Percentiles rank a stretch among this genome's conserved stretches.
phyloP scores from a whole-genome alignment of 352 stramenopile species.

The Pilasporangium apinafurcum region DNA sequence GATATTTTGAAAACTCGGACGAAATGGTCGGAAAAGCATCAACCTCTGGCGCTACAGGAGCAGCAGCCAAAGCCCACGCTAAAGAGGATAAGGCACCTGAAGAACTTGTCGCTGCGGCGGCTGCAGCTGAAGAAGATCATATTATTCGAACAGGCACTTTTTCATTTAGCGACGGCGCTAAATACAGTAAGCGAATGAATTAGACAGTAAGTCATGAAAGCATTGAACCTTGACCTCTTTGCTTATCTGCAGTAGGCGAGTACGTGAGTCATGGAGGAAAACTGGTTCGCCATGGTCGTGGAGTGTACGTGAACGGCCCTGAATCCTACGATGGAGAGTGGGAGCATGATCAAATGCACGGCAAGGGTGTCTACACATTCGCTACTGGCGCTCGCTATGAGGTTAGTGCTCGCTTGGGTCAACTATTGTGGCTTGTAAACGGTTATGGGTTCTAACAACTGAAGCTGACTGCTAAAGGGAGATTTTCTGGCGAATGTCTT shows the following conservation, averaged over 20 bases:
- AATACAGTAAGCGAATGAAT: conserved; percentile 29
- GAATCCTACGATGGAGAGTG: conserved; percentile 65
- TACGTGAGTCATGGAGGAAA: conserved; percentile 26
- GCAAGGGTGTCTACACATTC: conserved; percentile 51
- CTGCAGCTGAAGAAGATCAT: conserved; percentile 23
- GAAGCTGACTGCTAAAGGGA: conserved; percentile 13
- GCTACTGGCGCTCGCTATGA: conserved; percentile 69
- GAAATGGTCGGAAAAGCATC: conserved; percentile 18
- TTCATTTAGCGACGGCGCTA: conserved; percentile 58
- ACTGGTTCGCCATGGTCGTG: conserved; percentile 45
- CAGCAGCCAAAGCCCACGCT: conserved; percentile 4
- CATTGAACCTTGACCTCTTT: background rate
- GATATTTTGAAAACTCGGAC: conserved; percentile 1
- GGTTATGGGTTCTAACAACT: background rate
- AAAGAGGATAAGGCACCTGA: conserved; percentile 13
- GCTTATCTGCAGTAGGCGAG: conserved; percentile 28
- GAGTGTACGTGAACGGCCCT: conserved; percentile 37
- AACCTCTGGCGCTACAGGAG: background rate
- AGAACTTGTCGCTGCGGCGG: conserved; percentile 9
- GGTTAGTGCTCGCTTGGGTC: conserved; percentile 17
- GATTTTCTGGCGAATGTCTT: conserved; percentile 63
- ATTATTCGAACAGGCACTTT: conserved; percentile 40
- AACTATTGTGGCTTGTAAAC: too few species aligned
- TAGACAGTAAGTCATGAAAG: background rate
- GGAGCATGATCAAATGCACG: conserved; percentile 65